Base-by-base conservation (phyloP, 441 rosid genomes). In the Adansonia madagascariensis region DNA sequence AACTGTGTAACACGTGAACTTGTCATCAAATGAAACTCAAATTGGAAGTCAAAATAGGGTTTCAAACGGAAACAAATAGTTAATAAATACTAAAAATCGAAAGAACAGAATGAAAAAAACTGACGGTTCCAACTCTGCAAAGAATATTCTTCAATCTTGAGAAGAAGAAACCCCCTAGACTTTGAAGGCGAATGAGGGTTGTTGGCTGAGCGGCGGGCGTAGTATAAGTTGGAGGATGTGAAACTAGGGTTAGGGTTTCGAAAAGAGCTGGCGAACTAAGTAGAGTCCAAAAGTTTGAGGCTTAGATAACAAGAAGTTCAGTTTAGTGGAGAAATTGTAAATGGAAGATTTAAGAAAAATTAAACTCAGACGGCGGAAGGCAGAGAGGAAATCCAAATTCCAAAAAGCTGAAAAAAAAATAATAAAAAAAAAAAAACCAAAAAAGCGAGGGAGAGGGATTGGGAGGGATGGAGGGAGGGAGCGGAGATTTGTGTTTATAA, bases 221-320 rank as follows among this genome's bases (percentile, higher is more conserved):
- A 15, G 46, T 35, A 44, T 63, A 63, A 3, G 14, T 18, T 20
- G 10, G 8, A 46, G 8, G 44, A 67, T 1, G 55, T 31, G 4
- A 46, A 67, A 55, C 35, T 71, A 71, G 63, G 50, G 63, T 71
- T 71, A 71, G 49, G 75, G 31, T 31, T 71, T 71, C 27, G 35
- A 55, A 35, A n/a, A 35, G 75, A 31, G 31, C 27, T 14, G n/a
- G 18, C 31, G 10, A 49, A 71, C 41, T 18, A 71, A 35, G 17
- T 9, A 52, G 60, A 71, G 61, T 6, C 10, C 10, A 35, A 71
- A 35, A 9, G 24, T 18, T 17, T 5, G 75, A n/a, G 44, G 46
- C 47, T 14, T n/a, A 31, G 22, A 75, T 8, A 31, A 15, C 8
- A 62, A 27, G n/a, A 22, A 1, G 12, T 2, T 43, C 1, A 3